Evolutionary conservation across 2,329 filamentous ascomycete genomes (phyloP), one percentile per base, ranked within the genome.

Genomic region (Escovopsis sp.): DNA sequence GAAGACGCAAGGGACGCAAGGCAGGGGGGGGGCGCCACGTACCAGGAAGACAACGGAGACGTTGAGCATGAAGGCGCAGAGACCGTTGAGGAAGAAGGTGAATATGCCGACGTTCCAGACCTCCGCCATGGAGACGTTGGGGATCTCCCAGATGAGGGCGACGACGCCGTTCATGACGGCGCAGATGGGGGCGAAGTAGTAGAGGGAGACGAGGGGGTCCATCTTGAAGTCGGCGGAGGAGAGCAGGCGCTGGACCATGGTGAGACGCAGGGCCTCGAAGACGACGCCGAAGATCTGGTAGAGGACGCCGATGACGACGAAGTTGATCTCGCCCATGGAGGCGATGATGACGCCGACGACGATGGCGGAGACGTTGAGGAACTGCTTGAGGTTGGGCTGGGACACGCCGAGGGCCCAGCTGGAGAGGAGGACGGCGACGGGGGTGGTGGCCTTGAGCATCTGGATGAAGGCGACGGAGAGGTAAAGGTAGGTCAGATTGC

Each of bases 361-460:
- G 50, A 98, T 98, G 55, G 88, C 72, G 29, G 83, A 90, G 42
- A 98, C 87, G 55, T 98, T 98, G 54, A 83, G 72, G 49, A 98
- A 79, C 33, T 85, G 81, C 65, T 77, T 87, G 47, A 90, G 56
- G 63, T 86, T 92, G 36, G 85, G 82, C 42, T 83, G 76, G 12
- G 83, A 76, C 35, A 94, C 76, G 39, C 86, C 84, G 51, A 96
- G 76, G 35, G 70, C 66, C 88, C 90, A 96, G 46, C 85, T 84
- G 28, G 84, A 80, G 46, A 96, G 62, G 27, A 98, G 75, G 35
- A 96, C 87, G 36, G 86, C 87, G 40, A 96, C 87, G 13, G 90
- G 90, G 23, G 84, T 96, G 30, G 86, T 94, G 46, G 90, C 90
- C 81, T 96, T 96, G 59, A 96, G 77, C 88, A 96, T 96, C 69